Base-by-base conservation (phyloP, 192 early-diverging fungal species). In the Mycoemilia scoparia region DNA sequence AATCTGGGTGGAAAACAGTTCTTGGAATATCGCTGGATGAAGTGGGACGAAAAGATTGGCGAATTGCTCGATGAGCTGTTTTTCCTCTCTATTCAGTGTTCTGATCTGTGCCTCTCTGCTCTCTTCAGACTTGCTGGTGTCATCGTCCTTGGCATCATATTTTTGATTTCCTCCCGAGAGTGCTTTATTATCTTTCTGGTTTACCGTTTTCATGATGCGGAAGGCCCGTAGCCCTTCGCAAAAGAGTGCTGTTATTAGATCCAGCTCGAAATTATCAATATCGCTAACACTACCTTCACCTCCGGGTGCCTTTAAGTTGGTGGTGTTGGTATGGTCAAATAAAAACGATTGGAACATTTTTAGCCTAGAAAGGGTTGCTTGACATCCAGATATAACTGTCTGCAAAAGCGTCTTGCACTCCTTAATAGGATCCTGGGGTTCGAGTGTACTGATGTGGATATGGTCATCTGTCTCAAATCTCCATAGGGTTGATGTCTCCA, bases 51-150 rank as follows among this genome's bases (percentile, higher is more conserved):
- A 93, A 4, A 82, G 71, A 12, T 76, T 71, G 1, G 83, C 74
- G 71, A 99, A 93, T 24, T 71, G 70, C 33, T 96, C 90, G 20
- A 87, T 60, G 19, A 82, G 73, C 39, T 99, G 89, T 45, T 95
- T 95, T 39, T 84, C 87, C 24, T 85, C 77, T 46, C 83, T 82
- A 16, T 79, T 63, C 11, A 73, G 60, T 19, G 70, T 61, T 34
- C 71, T 68, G 13, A 82, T 52, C 34, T 73, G 63, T 3, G 49
- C 38, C 35, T 60, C 51, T 23, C 59, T 51, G 7, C 52, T 45
- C 21, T 27, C 7, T n/a, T 19, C 29, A 18, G 4, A 43, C 30
- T 29, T 41, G 36, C 13, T 24, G n/a, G 21, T 24, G 34, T 21
- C 9, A 9, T n/a, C 13, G 5, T 3, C 29, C 14, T 34, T 1